phyloP scores from a whole-genome alignment of 1,284 basidiomycete genomes.

The Ceratobasidium sp. region DNA sequence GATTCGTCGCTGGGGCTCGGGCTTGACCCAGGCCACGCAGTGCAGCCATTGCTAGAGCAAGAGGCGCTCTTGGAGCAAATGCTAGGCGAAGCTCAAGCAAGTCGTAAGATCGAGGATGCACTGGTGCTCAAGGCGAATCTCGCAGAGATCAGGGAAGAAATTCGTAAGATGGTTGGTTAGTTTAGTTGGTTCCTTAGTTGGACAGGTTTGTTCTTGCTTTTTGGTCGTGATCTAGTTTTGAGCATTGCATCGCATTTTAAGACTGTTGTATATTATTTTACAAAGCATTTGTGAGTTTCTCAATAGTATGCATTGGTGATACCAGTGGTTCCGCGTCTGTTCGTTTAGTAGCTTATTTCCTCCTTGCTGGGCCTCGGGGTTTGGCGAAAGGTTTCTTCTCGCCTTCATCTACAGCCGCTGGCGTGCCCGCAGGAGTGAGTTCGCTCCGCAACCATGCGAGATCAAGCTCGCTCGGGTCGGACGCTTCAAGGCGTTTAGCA shows the following conservation, averaged over 20 bases:
- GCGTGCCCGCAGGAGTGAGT: slow-evolving; percentile 59
- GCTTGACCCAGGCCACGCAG: slow-evolving; percentile 69
- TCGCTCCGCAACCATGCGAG: slow-evolving; percentile 72
- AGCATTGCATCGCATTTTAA: not conserved
- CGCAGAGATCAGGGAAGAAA: slow-evolving; percentile 83
- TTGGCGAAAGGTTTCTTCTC: slow-evolving; percentile 52
- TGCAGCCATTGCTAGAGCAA: slow-evolving; percentile 91
- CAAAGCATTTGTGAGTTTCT: not conserved
- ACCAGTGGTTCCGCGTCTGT: not conserved
- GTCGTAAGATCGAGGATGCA: slow-evolving; percentile 91
- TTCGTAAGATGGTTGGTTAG: slow-evolving; percentile 68
- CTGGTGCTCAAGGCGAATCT: slow-evolving; percentile 81
- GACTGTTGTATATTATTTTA: slow-evolving; percentile 30
- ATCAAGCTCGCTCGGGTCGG: slow-evolving; percentile 79
- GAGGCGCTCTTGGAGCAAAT: slow-evolving; percentile 88
- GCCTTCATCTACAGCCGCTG: slow-evolving; percentile 17
- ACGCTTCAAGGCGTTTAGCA: slow-evolving; percentile 82
- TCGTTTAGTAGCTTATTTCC: slow-evolving; percentile 38
- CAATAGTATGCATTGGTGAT: not conserved
- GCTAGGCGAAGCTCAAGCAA: slow-evolving; percentile 83
- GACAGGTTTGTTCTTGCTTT: slow-evolving; percentile 12
- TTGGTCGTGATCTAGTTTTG: not conserved
- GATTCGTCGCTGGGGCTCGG: not conserved
- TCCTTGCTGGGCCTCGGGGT: slow-evolving; percentile 54
- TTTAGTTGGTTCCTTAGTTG: slow-evolving; percentile 48